Evolutionary conservation across 2,329 filamentous ascomycete species (phyloP).

Genomic region (Ophioceras dolichostomum): DNA sequence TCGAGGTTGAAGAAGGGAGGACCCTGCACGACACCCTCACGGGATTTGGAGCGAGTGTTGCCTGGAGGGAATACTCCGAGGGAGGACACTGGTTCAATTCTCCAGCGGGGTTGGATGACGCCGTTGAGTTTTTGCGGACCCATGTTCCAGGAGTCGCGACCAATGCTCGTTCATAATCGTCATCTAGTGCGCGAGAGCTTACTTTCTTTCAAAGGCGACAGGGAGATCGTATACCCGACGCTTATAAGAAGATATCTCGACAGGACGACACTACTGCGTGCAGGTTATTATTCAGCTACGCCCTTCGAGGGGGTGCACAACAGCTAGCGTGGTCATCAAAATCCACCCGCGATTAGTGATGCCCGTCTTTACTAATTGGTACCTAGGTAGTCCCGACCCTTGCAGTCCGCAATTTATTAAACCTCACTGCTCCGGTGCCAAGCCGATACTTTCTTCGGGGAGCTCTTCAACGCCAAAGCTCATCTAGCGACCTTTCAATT

Average conservation of each 20-base stretch:
- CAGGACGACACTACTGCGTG: background rate
- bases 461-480: too few species aligned
- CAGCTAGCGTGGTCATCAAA: background rate
- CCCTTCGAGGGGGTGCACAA: background rate
- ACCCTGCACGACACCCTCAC: slow-evolving; percentile 19
- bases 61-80: slow-evolving; percentile 26
- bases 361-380: too few species aligned
- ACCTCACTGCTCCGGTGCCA: background rate
- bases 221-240: background rate
- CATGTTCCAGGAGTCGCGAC: background rate
- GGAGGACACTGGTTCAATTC: slow-evolving; percentile 33
- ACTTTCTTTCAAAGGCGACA: background rate
- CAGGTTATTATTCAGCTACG: background rate
- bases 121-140: slow-evolving; percentile 1
- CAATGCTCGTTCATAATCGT: background rate
- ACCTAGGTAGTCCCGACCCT: too few species aligned
- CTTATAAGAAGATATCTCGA: background rate
- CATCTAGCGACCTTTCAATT: background rate
- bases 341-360: too few species aligned
- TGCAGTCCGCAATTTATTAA: too few species aligned
- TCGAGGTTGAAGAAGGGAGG: slow-evolving; percentile 22
- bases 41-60: slow-evolving; percentile 23
- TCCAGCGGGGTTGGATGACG: slow-evolving; percentile 28
- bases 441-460: background rate
- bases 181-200: background rate